Base-by-base conservation (phyloP, 176 grass and related monocot species). In the Avena eriantha region DNA sequence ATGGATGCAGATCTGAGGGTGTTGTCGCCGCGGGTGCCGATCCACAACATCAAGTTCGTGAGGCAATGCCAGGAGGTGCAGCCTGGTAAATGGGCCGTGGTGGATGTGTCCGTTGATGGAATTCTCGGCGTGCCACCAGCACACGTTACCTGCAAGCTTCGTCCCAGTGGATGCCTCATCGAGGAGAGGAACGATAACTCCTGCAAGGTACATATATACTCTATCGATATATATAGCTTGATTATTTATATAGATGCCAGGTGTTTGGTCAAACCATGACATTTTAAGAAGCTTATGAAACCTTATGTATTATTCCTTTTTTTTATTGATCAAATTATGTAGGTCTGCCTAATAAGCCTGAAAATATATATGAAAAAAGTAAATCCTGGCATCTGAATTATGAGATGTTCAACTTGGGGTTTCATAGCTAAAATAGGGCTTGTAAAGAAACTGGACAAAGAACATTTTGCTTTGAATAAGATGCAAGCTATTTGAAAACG, bases 1-100 rank as follows among this genome's bases (percentile, higher is more conserved):
- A 94, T 97, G 85, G 57, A 77, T 49, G 88, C 87, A 6, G 92
- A 97, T 31, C 77, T 97, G 5, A 88, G 80, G 49, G 89, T 93
- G 61, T 24, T 92, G 22, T 91, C 89, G 6, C 89, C 95, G 3
- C 43, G 73, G 3, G 50, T 86, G 7, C 92, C 85, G 2, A 68
- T 77, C 16, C 84, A 87, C 23, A 86, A 75, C 23, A 34, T 86
- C 9, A 88, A 72, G 56, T 93, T 97, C 45, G 39, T 94, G n/a
- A 82, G 95, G 77, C 88, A 47, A 17, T 84, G 74, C 83, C 89
- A 85, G 90, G 69, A 68, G 57, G 45, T 56, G 18, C 74, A 21
- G 14, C 39, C 84, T 3, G 64, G 57, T 4, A 43, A 35, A 10
- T 97, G 90, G 91, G 87, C 26, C 8, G 85, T 97, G 19, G 92